Evolutionary conservation across 116 monocot species (phyloP), one percentile per base, ranked within the genome.

Genomic region (Posidonia oceanica): DNA sequence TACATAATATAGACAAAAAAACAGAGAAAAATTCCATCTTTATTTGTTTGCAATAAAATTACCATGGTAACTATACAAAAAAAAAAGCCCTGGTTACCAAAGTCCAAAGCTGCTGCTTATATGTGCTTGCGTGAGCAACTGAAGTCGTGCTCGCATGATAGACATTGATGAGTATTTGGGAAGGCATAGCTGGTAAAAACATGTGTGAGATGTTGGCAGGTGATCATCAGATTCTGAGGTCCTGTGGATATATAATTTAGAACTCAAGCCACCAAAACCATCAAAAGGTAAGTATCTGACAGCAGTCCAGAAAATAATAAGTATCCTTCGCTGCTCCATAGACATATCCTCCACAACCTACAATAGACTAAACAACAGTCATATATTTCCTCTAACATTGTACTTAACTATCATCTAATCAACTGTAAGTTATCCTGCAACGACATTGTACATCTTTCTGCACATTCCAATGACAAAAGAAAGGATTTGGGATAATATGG

Each of bases 251-350:
- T 79, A 84, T 74, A 94, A 71, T 75, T 84, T 85, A 4, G 90
- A 88, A 56, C 53, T 52, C 78, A 94, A 63, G 38, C 91, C 91
- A 54, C 84, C 40, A 60, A 94, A 94, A 23, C 94, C 94, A 61
- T 86, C 82, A 11, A 71, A 69, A 13, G 94, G 94, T 53, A 94
- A 69, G 72, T 84, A 83, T 59, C 86, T 91, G 29, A 94, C 73
- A n/a, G 91, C 91, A 5, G 86, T 94, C 94, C 94, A 94, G 71
- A 94, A 94, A 61, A 80, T 83, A 18, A 94, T 79, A 8, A 94
- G 84, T 4, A 72, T 52, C 53, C 86, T 83, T 59, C 71, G 77
- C 70, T 82, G 82, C 59, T 90, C 88, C 4, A 72, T 63, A 3
- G 88, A 44, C 91, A 94, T 84, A 20, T 75, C 71, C 72, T 84